Conservation (phyloP, 1,284 basidiomycete species). For the Hemileia vastatrix region DNA sequence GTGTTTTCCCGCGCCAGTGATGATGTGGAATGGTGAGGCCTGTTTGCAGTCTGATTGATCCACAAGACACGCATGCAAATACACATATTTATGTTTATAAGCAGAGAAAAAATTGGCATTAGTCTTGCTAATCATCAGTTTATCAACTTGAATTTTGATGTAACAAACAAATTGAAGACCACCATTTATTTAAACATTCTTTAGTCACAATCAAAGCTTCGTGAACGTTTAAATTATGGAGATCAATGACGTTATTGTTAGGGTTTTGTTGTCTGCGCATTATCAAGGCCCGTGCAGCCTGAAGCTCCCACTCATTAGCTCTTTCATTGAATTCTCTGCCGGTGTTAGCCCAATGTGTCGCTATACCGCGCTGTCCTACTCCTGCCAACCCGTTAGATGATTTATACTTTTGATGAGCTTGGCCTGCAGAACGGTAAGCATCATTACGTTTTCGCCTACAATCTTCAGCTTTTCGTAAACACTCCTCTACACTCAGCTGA, state of each 20-base stretch:
- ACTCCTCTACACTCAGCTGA: no score
- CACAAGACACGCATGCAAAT: neutral
- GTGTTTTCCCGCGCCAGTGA: slow-evolving; percentile 43
- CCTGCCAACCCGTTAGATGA: no score
- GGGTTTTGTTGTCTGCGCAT: neutral
- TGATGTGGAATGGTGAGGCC: slow-evolving; percentile 33
- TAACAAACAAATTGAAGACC: slow-evolving; percentile 21
- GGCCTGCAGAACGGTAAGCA: neutral
- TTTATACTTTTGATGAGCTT: neutral
- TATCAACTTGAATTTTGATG: neutral
- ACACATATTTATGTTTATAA: neutral
- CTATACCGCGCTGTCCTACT: no score
- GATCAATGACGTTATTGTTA: slow-evolving; percentile 33
- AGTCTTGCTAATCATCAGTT: neutral
- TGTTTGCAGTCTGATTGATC: neutral
- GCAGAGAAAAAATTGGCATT: neutral
- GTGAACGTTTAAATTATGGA: slow-evolving; percentile 40
- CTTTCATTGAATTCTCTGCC: neutral
- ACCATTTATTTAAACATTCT: slow-evolving; percentile 36
- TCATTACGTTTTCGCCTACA: neutral
- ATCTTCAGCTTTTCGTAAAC: neutral
- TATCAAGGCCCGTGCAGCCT: neutral
- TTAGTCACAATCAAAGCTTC: slow-evolving; percentile 38
- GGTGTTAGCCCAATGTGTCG: neutral
- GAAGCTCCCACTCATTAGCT: slow-evolving; percentile 10